phyloP scores from a whole-genome alignment of 306 rosid genomes.

The Vicia villosa region DNA sequence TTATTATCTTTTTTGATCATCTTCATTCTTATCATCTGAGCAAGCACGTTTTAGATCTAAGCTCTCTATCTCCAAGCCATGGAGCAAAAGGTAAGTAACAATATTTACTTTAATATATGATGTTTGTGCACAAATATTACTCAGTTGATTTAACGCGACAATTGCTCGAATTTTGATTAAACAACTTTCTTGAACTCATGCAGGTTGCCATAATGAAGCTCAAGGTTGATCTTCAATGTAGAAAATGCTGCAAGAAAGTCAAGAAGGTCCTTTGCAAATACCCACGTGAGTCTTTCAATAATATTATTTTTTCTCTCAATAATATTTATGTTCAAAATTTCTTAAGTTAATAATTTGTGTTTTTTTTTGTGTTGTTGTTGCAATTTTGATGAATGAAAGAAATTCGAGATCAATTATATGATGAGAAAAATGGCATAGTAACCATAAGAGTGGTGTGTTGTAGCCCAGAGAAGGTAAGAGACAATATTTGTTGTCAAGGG shows the following conservation, averaged over 20 bases:
- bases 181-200: not conserved
- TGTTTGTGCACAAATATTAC: too few species aligned
- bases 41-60: constrained; percentile 8
- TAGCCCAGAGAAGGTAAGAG: constrained; percentile 60
- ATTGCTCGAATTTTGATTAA: not conserved
- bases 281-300: constrained; percentile 58
- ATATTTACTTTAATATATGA: too few species aligned
- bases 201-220: constrained; percentile 51
- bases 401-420: constrained; percentile 68
- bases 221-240: constrained; percentile 68
- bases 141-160: too few species aligned
- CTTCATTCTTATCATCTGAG: not conserved
- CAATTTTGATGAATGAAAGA: constrained; percentile 55
- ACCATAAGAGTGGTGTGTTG: constrained; percentile 65
- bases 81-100: constrained; percentile 36
- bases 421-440: constrained; percentile 57
- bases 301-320: not conserved
- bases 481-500: constrained; percentile 49
- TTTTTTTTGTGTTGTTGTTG: not conserved
- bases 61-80: constrained; percentile 34
- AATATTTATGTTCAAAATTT: not conserved
- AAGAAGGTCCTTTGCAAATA: constrained; percentile 64
- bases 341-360: not conserved
- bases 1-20: not conserved
- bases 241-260: constrained; percentile 63